Conservation (phyloP, 192 early-diverging fungal species). For the Coemansia sp. region DNA sequence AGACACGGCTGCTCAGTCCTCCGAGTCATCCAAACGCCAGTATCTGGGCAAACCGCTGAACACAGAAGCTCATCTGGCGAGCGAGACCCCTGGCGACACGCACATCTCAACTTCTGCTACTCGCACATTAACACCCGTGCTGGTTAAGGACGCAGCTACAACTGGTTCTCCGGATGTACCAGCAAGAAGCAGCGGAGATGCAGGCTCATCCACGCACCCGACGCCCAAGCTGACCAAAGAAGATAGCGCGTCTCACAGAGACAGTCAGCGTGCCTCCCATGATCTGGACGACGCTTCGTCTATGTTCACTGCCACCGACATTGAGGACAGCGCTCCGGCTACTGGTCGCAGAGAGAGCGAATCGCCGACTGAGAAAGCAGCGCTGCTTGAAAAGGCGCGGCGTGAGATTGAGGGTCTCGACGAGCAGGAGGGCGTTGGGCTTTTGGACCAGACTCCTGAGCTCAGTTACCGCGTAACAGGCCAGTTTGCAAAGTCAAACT, state of each 20-base stretch:
- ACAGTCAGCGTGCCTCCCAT: constrained; percentile 12
- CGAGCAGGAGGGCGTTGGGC: constrained; percentile 49
- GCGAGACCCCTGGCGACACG: background rate
- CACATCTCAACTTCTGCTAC: background rate
- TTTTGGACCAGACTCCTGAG: constrained; percentile 49
- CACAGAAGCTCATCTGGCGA: background rate
- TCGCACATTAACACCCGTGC: background rate
- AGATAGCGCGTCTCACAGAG: background rate
- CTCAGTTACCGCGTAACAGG: constrained; percentile 44
- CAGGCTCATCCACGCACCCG: background rate
- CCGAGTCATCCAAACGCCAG: constrained; percentile 17
- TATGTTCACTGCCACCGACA: constrained; percentile 41
- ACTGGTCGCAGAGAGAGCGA: background rate
- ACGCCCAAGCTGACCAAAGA: background rate
- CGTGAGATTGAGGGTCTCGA: constrained; percentile 48
- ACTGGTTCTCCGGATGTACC: background rate
- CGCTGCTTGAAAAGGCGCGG: constrained; percentile 32
- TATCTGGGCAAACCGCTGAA: constrained; percentile 30
- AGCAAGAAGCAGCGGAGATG: background rate
- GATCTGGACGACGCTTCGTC: constrained; percentile 38
- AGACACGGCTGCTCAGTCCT: background rate
- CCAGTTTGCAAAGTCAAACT: constrained; percentile 8
- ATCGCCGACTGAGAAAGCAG: constrained; percentile 32
- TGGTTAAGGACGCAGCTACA: background rate
- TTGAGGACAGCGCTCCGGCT: constrained; percentile 11